phyloP scores from a whole-genome alignment of 768 basidiomycete species.

The Mycena polygramma region DNA sequence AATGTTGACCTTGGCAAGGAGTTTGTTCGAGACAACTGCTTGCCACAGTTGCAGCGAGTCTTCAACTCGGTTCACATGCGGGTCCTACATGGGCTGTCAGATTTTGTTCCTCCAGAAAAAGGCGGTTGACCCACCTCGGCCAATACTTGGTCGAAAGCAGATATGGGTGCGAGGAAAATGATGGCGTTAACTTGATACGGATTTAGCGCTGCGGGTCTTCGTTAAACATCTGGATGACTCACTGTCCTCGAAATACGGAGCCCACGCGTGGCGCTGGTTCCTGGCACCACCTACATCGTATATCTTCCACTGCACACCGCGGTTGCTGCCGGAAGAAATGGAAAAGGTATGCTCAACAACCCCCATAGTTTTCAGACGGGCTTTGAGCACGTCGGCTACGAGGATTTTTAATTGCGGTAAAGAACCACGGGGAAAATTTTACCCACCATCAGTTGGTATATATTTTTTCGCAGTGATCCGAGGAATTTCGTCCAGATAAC shows the following conservation, averaged over 20 bases:
- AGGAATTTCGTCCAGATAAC: conserved; percentile 85
- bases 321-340: conserved; percentile 67
- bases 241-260: conserved; percentile 91
- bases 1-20: conserved; percentile 81
- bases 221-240: conserved; percentile 40
- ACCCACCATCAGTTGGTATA: conserved; percentile 80
- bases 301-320: conserved; percentile 81
- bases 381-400: conserved; percentile 82
- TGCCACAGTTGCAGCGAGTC: conserved; percentile 86
- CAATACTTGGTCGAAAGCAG: conserved; percentile 88
- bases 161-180: conserved; percentile 91
- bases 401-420: conserved; percentile 28
- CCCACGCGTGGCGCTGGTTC: conserved; percentile 89
- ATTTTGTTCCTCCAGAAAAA: conserved; percentile 12
- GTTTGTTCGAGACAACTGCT: conserved; percentile 76
- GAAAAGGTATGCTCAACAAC: conserved; percentile 84
- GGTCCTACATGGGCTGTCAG: conserved; percentile 62
- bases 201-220: not conserved
- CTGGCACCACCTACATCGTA: conserved; percentile 89
- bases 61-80: conserved; percentile 80
- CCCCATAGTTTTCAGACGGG: conserved; percentile 85
- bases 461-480: conserved; percentile 87
- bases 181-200: conserved; percentile 78
- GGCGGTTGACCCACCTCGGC: conserved; percentile 66
- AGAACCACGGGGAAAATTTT: conserved; percentile 33